Base-by-base conservation (phyloP, 805 yeast species). In the Priceomyces carsonii region DNA sequence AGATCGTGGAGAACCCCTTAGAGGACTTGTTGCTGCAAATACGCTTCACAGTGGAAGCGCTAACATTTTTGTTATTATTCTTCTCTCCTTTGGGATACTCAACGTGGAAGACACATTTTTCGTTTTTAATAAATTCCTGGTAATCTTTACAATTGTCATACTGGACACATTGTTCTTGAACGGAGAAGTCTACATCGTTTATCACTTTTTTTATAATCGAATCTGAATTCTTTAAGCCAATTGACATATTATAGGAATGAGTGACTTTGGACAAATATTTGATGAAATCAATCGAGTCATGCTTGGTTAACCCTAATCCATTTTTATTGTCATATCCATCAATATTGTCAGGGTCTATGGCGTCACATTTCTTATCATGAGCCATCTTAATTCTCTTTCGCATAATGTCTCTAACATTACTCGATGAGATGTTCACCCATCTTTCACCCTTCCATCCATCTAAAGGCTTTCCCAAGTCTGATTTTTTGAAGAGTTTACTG, bases 391-490 rank as follows among this genome's bases (percentile, higher is more conserved):
- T 39, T 15, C 62, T 33, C 8, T 32, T 8, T 5, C 7, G 29
- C 55, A 57, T 55, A 15, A 54, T 51, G 9, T 18, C 19, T 8
- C 55, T 28, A 7, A 57, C 55, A 8, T 29, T 35, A 5, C 28
- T 19, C 5, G 60, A 53, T 18, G 27, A 26, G 7, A 43, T 40
- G 34, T 57, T 44, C 18, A 57, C 16, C 62, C 62, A 57, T 29
- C 44, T 37, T 34, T 57, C 59, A 7, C 59, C 61, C 5, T 43
- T 30, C 60, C 60, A 57, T 4, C 58, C 60, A 33, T 49, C 55
- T 17, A 57, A 32, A 3, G 39, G 34, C 5, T 42, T 33, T 3
- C 63, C 63, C 23, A 57, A 32, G 37, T 51, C 62, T 1, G 33
- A 13, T 6, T 33, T 13, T 8, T 33, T 13, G 34, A 55, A 57